These are phyloP conservation scores for Pleurotus ostreatus DNA, from an alignment of 768 basidiomycete species.

Conservation along the genomic window DNA sequence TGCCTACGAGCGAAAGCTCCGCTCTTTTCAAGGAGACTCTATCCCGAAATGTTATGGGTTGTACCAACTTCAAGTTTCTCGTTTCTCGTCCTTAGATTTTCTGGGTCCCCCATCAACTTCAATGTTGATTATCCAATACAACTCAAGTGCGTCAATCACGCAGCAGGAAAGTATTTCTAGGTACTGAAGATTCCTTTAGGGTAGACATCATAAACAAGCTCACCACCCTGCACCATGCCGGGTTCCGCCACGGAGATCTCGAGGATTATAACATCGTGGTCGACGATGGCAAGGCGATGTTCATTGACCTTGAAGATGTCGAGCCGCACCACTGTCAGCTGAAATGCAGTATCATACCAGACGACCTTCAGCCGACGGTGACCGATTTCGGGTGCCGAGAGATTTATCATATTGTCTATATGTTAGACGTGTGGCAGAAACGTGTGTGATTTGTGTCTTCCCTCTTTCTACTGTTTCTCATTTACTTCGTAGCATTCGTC, in stretches of 20 bases:
- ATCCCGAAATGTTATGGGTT: neutral
- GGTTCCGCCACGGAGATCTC: neutral
- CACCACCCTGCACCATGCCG: neutral
- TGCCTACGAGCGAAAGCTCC: neutral
- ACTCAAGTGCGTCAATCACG: neutral
- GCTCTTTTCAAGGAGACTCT: neutral
- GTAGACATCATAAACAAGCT: neutral
- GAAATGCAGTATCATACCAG: neutral
- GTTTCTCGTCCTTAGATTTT: neutral
- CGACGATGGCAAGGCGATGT: neutral
- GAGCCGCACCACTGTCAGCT: neutral
- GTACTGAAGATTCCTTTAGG: neutral
- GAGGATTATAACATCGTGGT: neutral
- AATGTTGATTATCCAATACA: neutral
- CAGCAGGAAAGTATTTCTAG: neutral
- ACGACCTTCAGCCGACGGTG: neutral
- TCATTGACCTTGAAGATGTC: neutral
- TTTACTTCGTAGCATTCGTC: neutral
- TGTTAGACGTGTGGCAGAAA: neutral
- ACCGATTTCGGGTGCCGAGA: neutral
- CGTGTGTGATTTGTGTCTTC: neutral
- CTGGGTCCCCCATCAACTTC: neutral
- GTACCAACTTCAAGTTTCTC: neutral
- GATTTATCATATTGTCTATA: neutral
- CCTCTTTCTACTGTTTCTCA: neutral